phyloP scores from a whole-genome alignment of 192 early-diverging fungal genomes.

The Coemansia sp. region DNA sequence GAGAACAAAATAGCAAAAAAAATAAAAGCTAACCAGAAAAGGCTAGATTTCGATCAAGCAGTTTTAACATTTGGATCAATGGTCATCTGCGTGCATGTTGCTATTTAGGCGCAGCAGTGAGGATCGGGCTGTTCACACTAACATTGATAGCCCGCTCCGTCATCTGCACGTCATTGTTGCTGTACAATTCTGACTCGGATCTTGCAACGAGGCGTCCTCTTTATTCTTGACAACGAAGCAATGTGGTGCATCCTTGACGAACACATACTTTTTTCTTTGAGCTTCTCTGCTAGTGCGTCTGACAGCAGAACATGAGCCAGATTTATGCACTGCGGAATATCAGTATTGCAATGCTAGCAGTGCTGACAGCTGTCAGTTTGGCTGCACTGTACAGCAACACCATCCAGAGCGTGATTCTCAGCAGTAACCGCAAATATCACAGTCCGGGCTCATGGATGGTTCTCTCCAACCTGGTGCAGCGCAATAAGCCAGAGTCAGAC shows the following conservation, averaged over 20 bases:
- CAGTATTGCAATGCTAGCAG: background rate
- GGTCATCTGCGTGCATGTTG: background rate
- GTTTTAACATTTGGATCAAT: background rate
- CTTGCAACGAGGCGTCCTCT: background rate
- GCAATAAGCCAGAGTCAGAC: background rate
- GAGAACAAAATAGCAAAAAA: background rate
- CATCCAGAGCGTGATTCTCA: background rate
- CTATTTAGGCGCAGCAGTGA: background rate
- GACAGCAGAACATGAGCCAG: background rate
- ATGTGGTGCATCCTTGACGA: background rate
- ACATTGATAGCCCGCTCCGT: background rate
- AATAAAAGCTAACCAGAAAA: background rate
- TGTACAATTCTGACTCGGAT: slow-evolving; percentile 3
- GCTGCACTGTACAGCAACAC: slow-evolving; percentile 3
- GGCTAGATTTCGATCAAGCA: background rate
- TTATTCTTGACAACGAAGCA: background rate
- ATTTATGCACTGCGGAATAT: slow-evolving; percentile 2
- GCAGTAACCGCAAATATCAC: background rate
- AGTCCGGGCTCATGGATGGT: slow-evolving; percentile 4
- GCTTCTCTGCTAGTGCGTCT: background rate
- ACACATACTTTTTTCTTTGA: background rate
- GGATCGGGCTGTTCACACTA: background rate
- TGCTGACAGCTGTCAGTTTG: slow-evolving; percentile 1
- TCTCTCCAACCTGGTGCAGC: slow-evolving; percentile 3
- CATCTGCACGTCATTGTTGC: slow-evolving; percentile 10